Base-by-base conservation (phyloP, 305 asterid genomes). In the Fraxinus floribunda region DNA sequence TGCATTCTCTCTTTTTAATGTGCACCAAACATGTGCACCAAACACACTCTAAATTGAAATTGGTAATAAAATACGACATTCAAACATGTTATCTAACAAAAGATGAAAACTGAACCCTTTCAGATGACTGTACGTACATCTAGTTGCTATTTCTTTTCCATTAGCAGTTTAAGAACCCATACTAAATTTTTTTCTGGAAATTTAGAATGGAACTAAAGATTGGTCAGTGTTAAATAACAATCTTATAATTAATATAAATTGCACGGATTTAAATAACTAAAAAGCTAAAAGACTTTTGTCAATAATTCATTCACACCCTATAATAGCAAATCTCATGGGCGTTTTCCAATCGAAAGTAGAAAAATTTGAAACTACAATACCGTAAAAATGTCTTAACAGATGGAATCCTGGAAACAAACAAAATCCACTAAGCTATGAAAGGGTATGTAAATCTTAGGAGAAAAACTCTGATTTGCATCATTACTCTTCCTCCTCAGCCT, bases 401-500 rank as follows among this genome's bases (percentile, higher is more conserved):
- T 13, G 39, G 20, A 68, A 68, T 68, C 8, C 75, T 29, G 36
- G 38, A 68, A 29, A 68, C 10, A 68, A 68, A 30, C 7, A 68
- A 68, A 68, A 68, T 68, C 39, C 75, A 26, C 75, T 68, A 68
- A 20, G 75, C 22, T 5, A 29, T 30, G 18, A 68, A 68, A 68
- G 36, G 39, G 16, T 0, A 30, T 9, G 38, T 0, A 68, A 68
- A 68, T 68, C 7, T 68, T 16, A 29, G n/a, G 39, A 10, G 72
- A 64, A 24, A 64, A 81, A 29, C 39, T 24, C 38, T 1, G 39
- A 26, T 66, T 22, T 24, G 35, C 7, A 3, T 26, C n/a, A 44
- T 83, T 82, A 94, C 35, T 93, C 97, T 87, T 94, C 97, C 15
- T 93, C 98, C 79, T 95, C 98, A 1, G 90, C 98, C 81, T 93